Base-by-base conservation (phyloP, 2,329 filamentous ascomycete genomes). In the Talaromyces sp. region DNA sequence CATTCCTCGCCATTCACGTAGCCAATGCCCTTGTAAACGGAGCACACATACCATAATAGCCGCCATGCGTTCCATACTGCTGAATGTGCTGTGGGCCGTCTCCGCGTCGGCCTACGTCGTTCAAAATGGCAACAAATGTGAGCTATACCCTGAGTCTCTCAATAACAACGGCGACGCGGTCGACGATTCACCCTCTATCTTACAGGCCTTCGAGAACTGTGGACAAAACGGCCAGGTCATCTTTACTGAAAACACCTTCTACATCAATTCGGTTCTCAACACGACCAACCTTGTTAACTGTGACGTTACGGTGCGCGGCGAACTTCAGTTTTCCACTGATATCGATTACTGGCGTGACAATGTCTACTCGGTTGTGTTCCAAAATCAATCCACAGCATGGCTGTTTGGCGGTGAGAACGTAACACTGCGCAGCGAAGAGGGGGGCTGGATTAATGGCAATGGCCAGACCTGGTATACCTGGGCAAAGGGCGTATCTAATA, bases 401-500 rank as follows among this genome's bases (percentile, higher is more conserved):
- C 70, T 80, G 57, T 77, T 85, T 63, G 83, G 83, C 14, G 84
- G 84, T 4, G 70, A 80, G 11, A 77, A 79, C 29, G 72, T 87
- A 27, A 68, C 72, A 11, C 76, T 81, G 62, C 72, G 80, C 35
- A 83, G 83, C 9, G 35, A 38, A 38, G 71, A 80, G 64, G 80
- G 80, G 11, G 84, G 84, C 4, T 84, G 80, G 2, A 71, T 86
- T 14, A 77, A 86, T 66, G 84, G 84, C 10, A 86, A 86, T 65
- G 60, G 60, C 1, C 80, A 85, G 65, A 76, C 78, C 2, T 87
- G 84, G 84, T 86, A 86, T 65, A 75, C 83, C 62, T 81, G 77
- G 69, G 76, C 77, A 54, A 68, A 72, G 27, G 72, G 75, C 14
- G 65, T 65, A 11, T 77, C 74, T 35, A 84, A 84, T 62, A 74